Conservation (phyloP, 495 filamentous ascomycete species). For the Trichodelitschia bisporula region DNA sequence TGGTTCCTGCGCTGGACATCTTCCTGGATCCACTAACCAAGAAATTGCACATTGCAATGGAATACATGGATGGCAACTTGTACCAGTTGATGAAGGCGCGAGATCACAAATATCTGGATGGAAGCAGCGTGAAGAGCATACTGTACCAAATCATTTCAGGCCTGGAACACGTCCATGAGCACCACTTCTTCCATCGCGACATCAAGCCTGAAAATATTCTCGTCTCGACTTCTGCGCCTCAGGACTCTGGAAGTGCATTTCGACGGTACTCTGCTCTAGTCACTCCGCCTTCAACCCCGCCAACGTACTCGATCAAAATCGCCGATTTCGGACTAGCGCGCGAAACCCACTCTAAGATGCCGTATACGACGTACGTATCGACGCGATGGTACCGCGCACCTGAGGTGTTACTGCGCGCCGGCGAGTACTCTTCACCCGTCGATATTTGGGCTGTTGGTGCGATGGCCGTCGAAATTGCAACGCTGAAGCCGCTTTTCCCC, state of each 20-base stretch:
- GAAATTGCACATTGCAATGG: conserved; percentile 96
- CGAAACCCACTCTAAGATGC: conserved; percentile 85
- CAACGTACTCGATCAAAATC: conserved; percentile 89
- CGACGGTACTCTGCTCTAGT: conserved; percentile 79
- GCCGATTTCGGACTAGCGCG: conserved; percentile 97
- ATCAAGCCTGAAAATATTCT: conserved; percentile 99
- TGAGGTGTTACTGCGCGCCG: conserved; percentile 81
- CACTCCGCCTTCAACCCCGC: conserved; percentile 84
- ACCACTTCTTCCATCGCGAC: conserved; percentile 96
- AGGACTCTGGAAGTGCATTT: conserved; percentile 58
- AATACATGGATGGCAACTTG: conserved; percentile 98
- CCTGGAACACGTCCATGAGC: conserved; percentile 88
- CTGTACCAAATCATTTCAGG: conserved; percentile 91
- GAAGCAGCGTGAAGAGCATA: conserved; percentile 86
- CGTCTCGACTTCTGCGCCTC: conserved; percentile 70
- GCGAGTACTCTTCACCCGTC: conserved; percentile 92
- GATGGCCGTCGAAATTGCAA: conserved; percentile 99
- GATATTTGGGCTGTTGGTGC: conserved; percentile 98
- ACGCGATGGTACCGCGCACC: conserved; percentile 97
- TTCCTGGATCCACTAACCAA: conserved; percentile 90
- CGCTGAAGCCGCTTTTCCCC: conserved; percentile 88
- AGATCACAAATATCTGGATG: conserved; percentile 81
- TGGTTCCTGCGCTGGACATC: conserved; percentile 94
- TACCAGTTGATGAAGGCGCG: conserved; percentile 98
- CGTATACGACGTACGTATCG: conserved; percentile 97